phyloP scores from a whole-genome alignment of 805 yeast genomes.

The Scheffersomyces stipitis region DNA sequence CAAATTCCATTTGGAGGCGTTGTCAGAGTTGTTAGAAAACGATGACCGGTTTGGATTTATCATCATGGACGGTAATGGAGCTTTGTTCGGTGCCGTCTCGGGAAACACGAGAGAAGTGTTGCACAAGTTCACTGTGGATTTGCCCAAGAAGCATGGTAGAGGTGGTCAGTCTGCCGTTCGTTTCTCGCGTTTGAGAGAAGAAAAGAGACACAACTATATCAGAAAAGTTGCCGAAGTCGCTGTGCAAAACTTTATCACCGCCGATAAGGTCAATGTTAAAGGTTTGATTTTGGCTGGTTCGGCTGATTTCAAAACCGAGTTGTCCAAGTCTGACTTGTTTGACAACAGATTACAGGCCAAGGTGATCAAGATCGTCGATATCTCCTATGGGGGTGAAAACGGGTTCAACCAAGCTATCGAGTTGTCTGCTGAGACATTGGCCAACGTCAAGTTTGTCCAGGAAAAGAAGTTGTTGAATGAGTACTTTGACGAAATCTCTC shows the following conservation, averaged over 20 bases:
- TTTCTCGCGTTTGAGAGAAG: constrained; percentile 98
- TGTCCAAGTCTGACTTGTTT: constrained; percentile 88
- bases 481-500: constrained; percentile 96
- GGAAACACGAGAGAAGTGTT: constrained; percentile 97
- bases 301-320: constrained; percentile 97
- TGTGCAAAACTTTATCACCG: constrained; percentile 93
- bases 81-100: constrained; percentile 89
- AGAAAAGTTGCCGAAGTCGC: constrained; percentile 98
- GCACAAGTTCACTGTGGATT: constrained; percentile 92
- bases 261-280: constrained; percentile 89
- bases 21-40: constrained; percentile 88
- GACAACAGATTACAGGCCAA: constrained; percentile 86
- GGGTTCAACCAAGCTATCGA: constrained; percentile 99
- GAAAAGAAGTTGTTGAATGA: constrained; percentile 90
- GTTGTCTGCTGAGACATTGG: constrained; percentile 92
- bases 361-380: constrained; percentile 90
- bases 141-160: constrained; percentile 99
- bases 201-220: constrained; percentile 97
- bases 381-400: constrained; percentile 98
- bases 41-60: constrained; percentile 98
- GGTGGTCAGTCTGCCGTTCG: constrained; percentile 99
- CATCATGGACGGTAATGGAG: constrained; percentile 99
- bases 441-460: constrained; percentile 96
- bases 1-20: constrained; percentile 96
- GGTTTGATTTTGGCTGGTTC: constrained; percentile 98